A percentile compares a stretch with the other conserved stretches of the same genome.
These are phyloP conservation scores for Euphorbia celastroides DNA, from an alignment of 441 rosid genomes.

Conservation along the genomic window DNA sequence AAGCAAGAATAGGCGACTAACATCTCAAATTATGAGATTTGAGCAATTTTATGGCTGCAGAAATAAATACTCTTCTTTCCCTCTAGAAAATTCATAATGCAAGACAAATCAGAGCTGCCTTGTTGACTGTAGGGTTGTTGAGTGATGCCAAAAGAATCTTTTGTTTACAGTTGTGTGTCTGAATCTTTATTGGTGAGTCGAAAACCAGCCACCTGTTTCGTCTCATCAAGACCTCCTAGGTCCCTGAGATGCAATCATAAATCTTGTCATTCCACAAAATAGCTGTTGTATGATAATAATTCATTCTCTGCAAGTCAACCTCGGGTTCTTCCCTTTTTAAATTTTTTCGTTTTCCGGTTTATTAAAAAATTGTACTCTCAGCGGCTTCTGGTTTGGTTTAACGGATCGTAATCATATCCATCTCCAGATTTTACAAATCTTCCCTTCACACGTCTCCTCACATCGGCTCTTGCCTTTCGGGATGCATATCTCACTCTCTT, in stretches of 20 bases:
- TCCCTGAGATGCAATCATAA: slow-evolving; percentile 32
- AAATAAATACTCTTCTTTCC: slow-evolving; percentile 19
- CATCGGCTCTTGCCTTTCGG: slow-evolving; percentile 99
- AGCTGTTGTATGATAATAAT: slow-evolving; percentile 14
- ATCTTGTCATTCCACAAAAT: slow-evolving; percentile 30
- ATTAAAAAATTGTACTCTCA: slow-evolving; percentile 37
- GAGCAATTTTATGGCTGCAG: slow-evolving; percentile 19
- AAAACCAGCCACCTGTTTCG: slow-evolving; percentile 19
- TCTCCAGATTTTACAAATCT: slow-evolving; percentile 96
- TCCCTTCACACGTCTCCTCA: slow-evolving; percentile 94
- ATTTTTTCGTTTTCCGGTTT: not conserved
- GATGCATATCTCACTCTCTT: slow-evolving; percentile 94
- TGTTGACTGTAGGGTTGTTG: too few relatives aligned
- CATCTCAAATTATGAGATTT: slow-evolving; percentile 12
- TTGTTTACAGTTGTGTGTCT: slow-evolving; percentile 1
- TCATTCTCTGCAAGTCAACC: slow-evolving; percentile 26
- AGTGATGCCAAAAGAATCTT: slow-evolving; percentile 1
- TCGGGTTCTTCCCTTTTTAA: slow-evolving; percentile 29
- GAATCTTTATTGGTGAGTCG: slow-evolving; percentile 23
- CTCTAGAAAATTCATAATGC: slow-evolving; percentile 11
- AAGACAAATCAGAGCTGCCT: slow-evolving; percentile 9
- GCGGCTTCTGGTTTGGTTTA: slow-evolving; percentile 80
- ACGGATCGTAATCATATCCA: slow-evolving; percentile 89
- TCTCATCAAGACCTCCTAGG: slow-evolving; percentile 6
- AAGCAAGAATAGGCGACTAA: slow-evolving; percentile 20